Percentiles rank a stretch among this genome's conserved stretches.
Conservation (phyloP, 305 asterid genomes). For the Petunia hybrid region DNA sequence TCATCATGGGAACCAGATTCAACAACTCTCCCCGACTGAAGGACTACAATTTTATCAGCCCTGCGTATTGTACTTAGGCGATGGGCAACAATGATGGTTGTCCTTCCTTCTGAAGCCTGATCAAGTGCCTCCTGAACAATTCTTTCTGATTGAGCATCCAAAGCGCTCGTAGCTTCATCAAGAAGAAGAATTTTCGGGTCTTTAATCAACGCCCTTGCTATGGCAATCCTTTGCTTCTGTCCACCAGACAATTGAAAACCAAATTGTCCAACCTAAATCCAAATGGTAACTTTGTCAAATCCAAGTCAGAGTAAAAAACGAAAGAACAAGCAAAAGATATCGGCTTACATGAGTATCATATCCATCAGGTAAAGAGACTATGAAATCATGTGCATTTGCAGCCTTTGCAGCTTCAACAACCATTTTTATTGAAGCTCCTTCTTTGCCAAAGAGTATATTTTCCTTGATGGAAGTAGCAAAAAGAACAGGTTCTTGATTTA, state of each 20-base stretch:
- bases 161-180: conserved; percentile 88
- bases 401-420: conserved; percentile 60
- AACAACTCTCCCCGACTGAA: conserved; percentile 63
- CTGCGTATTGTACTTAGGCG: conserved; percentile 65
- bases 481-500: conserved; percentile 81
- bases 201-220: conserved; percentile 74
- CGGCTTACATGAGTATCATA: conserved; percentile 69
- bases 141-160: conserved; percentile 77
- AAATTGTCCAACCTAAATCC: conserved; percentile 72
- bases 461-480: conserved; percentile 79
- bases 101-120: conserved; percentile 64
- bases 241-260: conserved; percentile 83
- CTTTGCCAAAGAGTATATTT: conserved; percentile 74
- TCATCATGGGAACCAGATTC: conserved; percentile 74
- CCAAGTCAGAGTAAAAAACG: background rate
- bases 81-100: conserved; percentile 73
- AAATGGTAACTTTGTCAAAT: conserved; percentile 23
- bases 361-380: conserved; percentile 59
- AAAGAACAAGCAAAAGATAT: background rate
- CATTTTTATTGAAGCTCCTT: conserved; percentile 70
- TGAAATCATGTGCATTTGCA: conserved; percentile 83
- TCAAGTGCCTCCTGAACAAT: conserved; percentile 77
- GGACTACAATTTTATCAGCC: conserved; percentile 60
- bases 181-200: conserved; percentile 72
- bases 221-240: conserved; percentile 80